Base-by-base conservation (phyloP, 2,329 filamentous ascomycete species). In the Apiospora pterosperma region DNA sequence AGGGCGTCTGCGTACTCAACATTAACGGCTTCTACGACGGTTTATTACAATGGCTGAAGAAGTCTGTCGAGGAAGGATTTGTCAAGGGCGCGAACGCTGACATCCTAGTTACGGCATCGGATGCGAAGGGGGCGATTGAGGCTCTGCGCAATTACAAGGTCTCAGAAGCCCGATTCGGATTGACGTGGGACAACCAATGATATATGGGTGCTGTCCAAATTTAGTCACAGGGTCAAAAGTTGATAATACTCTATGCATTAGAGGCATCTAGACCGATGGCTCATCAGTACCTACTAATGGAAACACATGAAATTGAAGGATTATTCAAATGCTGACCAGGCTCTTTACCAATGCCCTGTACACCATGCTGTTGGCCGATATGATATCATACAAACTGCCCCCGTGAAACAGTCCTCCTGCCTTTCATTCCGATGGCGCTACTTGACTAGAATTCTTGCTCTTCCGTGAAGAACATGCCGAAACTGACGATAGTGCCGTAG, bases 401-500 rank as follows among this genome's bases (percentile, higher is more conserved):
- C 11, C 28, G 19, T 25, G 48, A 14, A 31, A 25, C 23, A 16
- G 12, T 39, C 34, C 31, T 36, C 44, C 12, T 28, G 59, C 8
- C 34, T 38, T 39, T 48, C 48, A 19, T 34, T 55, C 8, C 48
- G 28, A 31, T 28, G 19, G 48, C 28, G 48, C 28, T 31, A 16
- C 16, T 23, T 39, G 36, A 23, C 62, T 80, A 98, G 78, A 98
- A 99, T 73, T 98, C 96, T 76, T 97, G 92, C 77, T 98, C 93
- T 79, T 98, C 94, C 77, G 95, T 91, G 84, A 99, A 99, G 82
- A 98, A 99, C 89, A 97, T 92, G 70, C 92, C 90, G 79, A 99
- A 99, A 81, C 92, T 96, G 80, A 99, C 96, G 76, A 99, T 97
- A 60, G 96, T 99, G 64, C 93, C 92, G 80, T 99, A 99, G 77